phyloP scores from a whole-genome alignment of 192 early-diverging fungal species.

The Spizellomyces punctatus region DNA sequence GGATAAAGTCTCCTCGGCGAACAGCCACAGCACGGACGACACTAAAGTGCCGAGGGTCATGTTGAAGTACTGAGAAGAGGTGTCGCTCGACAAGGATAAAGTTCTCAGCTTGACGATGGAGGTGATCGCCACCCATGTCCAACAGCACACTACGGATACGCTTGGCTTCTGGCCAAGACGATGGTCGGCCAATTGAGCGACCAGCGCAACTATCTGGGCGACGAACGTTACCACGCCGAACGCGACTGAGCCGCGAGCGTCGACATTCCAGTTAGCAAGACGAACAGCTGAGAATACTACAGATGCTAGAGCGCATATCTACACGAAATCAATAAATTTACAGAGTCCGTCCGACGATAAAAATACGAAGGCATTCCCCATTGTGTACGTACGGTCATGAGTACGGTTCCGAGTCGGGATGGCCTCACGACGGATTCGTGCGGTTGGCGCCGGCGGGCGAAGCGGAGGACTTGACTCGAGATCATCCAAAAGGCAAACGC shows the following conservation, averaged over 20 bases:
- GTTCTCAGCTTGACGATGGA: conserved; percentile 4
- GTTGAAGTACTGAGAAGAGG: background rate
- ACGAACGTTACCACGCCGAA: background rate
- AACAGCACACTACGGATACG: conserved; percentile 3
- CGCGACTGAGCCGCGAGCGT: background rate
- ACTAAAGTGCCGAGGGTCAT: conserved; percentile 2
- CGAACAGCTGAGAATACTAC: background rate
- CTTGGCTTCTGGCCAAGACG: background rate
- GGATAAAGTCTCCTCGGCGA: conserved; percentile 2
- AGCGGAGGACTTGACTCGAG: too few species aligned
- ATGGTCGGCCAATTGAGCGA: background rate
- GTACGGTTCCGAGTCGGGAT: too few species aligned
- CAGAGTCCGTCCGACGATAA: too few species aligned
- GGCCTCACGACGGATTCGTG: too few species aligned
- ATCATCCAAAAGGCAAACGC: too few species aligned
- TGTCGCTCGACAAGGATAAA: background rate
- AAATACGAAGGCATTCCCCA: too few species aligned
- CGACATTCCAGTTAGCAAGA: background rate
- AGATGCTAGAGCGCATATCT: background rate
- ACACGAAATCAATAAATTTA: too few species aligned
- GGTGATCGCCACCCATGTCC: conserved; percentile 5
- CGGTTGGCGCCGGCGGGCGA: too few species aligned
- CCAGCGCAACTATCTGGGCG: background rate
- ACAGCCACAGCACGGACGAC: conserved; percentile 3
- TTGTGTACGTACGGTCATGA: too few species aligned